These are phyloP conservation scores for Fistulinella cinereoalba DNA, from an alignment of 1,284 basidiomycete species.

Conservation along the genomic window DNA sequence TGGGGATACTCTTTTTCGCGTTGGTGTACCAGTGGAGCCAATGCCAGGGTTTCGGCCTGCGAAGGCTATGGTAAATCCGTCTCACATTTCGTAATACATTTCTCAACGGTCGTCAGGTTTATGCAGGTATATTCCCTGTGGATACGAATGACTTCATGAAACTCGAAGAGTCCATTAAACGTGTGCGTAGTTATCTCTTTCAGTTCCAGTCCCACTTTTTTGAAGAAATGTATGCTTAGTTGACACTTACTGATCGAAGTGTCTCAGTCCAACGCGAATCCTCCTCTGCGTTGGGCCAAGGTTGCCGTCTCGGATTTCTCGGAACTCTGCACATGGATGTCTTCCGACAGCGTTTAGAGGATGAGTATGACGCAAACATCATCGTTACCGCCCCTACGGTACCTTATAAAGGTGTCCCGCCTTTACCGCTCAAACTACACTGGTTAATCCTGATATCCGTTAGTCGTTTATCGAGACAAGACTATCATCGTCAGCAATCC, in stretches of 20 bases:
- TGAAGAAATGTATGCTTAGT: constrained; percentile 41
- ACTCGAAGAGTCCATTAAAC: constrained; percentile 92
- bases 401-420: constrained; percentile 75
- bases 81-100: background rate
- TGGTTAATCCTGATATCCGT: constrained; percentile 5
- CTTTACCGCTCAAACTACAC: background rate
- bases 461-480: constrained; percentile 74
- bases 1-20: constrained; percentile 88
- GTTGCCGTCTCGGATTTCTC: constrained; percentile 92
- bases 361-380: constrained; percentile 90
- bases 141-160: constrained; percentile 90
- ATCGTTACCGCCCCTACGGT: constrained; percentile 94
- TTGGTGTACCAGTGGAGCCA: constrained; percentile 75
- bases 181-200: constrained; percentile 49
- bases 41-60: constrained; percentile 92
- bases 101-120: constrained; percentile 58
- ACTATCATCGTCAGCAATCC: constrained; percentile 83
- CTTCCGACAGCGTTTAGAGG: constrained; percentile 92
- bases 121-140: constrained; percentile 92
- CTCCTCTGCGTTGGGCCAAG: constrained; percentile 93
- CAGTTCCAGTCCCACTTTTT: constrained; percentile 4
- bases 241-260: constrained; percentile 84
- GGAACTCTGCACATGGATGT: constrained; percentile 98
- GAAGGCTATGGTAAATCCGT: constrained; percentile 79
- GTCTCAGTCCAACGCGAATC: constrained; percentile 93